These are phyloP conservation scores for Clitoria ternatea DNA, from an alignment of 306 rosid genomes.

Conservation along the genomic window DNA sequence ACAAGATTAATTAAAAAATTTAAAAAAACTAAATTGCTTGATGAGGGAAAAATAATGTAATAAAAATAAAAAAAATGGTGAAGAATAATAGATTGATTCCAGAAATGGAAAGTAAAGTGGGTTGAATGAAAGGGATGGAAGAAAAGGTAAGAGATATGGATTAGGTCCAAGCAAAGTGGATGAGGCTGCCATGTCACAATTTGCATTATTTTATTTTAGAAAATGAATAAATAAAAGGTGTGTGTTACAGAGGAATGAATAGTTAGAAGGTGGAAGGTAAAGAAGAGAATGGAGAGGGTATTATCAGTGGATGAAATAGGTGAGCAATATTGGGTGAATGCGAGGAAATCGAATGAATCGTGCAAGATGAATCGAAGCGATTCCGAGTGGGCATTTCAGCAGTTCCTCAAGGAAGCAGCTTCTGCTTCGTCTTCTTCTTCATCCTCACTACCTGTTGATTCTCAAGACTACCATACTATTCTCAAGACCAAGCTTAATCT, in stretches of 20 bases:
- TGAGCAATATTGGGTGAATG: conserved; percentile 55
- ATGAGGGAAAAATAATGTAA: too few species aligned
- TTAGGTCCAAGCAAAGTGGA: conserved; percentile 24
- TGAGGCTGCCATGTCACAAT: conserved; percentile 17
- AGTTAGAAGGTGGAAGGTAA: not conserved
- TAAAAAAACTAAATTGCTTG: too few species aligned
- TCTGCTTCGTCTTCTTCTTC: conserved; percentile 23
- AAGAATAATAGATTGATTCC: not conserved
- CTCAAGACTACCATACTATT: conserved; percentile 60
- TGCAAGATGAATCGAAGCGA: conserved; percentile 61
- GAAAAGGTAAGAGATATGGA: conserved; percentile 11
- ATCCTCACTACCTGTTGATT: conserved; percentile 32
- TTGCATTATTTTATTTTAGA: not conserved
- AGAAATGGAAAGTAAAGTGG: conserved; percentile 12
- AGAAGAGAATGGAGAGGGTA: conserved; percentile 61
- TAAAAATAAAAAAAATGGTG: too few species aligned
- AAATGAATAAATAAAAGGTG: not conserved
- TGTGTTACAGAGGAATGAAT: too few species aligned
- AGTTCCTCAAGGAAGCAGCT: conserved; percentile 57
- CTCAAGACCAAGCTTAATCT: conserved; percentile 87
- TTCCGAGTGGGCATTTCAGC: conserved; percentile 92
- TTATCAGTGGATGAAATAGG: conserved; percentile 73
- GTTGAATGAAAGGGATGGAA: conserved; percentile 7
- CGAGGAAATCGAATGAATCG: not conserved
- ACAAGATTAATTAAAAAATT: too few species aligned